phyloP scores from a whole-genome alignment of 1,139 yeast species.

The Yamadazyma oceani region DNA sequence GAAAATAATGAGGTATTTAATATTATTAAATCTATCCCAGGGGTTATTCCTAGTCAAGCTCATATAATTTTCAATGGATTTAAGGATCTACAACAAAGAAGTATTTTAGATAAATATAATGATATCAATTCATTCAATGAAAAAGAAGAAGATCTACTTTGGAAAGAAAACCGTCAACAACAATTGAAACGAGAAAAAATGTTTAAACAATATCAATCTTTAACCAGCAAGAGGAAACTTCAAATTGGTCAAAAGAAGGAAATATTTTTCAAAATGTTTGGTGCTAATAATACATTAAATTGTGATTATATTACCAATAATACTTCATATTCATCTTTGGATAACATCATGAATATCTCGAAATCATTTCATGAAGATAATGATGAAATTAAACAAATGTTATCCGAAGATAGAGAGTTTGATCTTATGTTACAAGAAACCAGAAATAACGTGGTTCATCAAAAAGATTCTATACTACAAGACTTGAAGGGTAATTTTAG shows the following conservation, averaged over 20 bases:
- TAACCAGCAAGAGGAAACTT: conserved; percentile 40
- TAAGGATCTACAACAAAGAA: conserved; percentile 6
- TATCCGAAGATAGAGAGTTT: conserved; percentile 38
- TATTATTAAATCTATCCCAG: conserved; percentile 36
- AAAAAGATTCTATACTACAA: conserved; percentile 6
- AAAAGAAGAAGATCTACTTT: conserved; percentile 32
- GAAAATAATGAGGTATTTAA: not conserved
- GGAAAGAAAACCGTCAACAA: conserved; percentile 33
- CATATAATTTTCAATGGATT: conserved; percentile 19
- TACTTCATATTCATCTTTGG: conserved; percentile 39
- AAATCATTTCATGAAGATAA: conserved; percentile 45
- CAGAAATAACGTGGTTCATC: conserved; percentile 7
- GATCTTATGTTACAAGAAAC: conserved; percentile 29
- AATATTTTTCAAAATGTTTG: conserved; percentile 38
- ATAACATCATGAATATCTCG: conserved; percentile 37
- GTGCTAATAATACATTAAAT: conserved; percentile 39
- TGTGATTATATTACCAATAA: conserved; percentile 45
- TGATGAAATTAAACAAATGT: conserved; percentile 35
- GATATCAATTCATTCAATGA: conserved; percentile 8
- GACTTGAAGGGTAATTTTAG: conserved; percentile 6
- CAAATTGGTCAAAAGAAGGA: conserved; percentile 46
- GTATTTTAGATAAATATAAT: conserved; percentile 3
- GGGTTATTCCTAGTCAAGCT: conserved; percentile 41
- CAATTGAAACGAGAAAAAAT: conserved; percentile 35
- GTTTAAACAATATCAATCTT: conserved; percentile 34